phyloP scores from a whole-genome alignment of 192 early-diverging fungal genomes.

The Borealophlyctis nickersoniae region DNA sequence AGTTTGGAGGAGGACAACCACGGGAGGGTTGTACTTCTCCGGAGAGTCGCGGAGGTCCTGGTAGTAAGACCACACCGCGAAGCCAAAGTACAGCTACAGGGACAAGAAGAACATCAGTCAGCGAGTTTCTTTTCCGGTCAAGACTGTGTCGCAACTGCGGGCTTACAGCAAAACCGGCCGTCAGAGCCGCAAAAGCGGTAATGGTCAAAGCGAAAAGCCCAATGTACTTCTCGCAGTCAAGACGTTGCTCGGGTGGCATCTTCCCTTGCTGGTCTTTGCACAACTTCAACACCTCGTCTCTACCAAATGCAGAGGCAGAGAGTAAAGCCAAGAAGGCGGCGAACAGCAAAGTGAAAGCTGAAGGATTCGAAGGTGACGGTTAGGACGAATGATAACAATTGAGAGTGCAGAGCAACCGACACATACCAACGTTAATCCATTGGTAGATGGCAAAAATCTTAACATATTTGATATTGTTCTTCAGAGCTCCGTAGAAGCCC shows the following conservation, averaged over 20 bases:
- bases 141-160: background rate
- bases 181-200: background rate
- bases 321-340: background rate
- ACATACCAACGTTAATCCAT: slow-evolving; percentile 6
- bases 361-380: too few relatives aligned
- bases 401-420: background rate
- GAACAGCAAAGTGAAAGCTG: too few relatives aligned
- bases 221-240: background rate
- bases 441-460: slow-evolving; percentile 18
- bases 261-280: background rate
- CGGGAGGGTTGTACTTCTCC: slow-evolving; percentile 8
- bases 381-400: too few relatives aligned
- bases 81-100: slow-evolving; percentile 7
- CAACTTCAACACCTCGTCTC: background rate
- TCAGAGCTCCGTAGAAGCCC: slow-evolving; percentile 13
- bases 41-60: slow-evolving; percentile 17
- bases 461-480: slow-evolving; percentile 21
- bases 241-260: background rate
- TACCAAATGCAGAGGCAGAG: background rate
- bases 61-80: slow-evolving; percentile 6
- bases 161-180: background rate
- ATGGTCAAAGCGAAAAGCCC: background rate
- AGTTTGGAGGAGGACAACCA: too few relatives aligned
- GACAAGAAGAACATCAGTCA: background rate
- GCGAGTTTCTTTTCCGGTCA: background rate